phyloP scores from a whole-genome alignment of 2,329 filamentous ascomycete genomes.

The Sphaceloma murrayae region DNA sequence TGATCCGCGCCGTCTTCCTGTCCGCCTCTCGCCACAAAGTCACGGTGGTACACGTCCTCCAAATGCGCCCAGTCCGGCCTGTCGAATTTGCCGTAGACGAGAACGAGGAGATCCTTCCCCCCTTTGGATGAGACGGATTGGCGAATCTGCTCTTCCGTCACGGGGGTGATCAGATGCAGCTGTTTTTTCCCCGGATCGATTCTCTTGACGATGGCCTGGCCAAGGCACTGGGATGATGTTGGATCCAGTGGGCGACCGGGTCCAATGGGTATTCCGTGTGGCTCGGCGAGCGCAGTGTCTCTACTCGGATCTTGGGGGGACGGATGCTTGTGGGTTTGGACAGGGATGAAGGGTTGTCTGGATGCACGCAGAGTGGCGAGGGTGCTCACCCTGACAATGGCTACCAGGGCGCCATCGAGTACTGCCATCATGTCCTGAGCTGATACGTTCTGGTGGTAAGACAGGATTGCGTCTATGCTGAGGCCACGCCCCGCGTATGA shows the following conservation, averaged over 20 bases:
- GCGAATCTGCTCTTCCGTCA: constrained; percentile 30
- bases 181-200: constrained; percentile 48
- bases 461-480: constrained; percentile 51
- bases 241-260: constrained; percentile 56
- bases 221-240: constrained; percentile 48
- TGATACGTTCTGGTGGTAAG: constrained; percentile 56
- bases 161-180: constrained; percentile 58
- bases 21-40: background rate
- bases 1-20: too few species aligned
- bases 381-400: constrained; percentile 54
- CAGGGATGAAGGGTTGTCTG: background rate
- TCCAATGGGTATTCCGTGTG: too few species aligned
- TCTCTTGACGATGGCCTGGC: constrained; percentile 59
- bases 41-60: constrained; percentile 45
- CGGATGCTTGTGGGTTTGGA: background rate
- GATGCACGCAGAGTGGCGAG: constrained; percentile 28
- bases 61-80: constrained; percentile 60
- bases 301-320: constrained; percentile 20
- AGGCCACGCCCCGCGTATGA: constrained; percentile 15
- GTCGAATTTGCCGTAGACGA: constrained; percentile 61
- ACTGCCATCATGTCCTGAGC: constrained; percentile 51
- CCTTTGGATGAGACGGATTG: constrained; percentile 15
- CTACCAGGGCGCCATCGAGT: constrained; percentile 61
- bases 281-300: too few species aligned
- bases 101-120: constrained; percentile 43